phyloP scores from a whole-genome alignment of 345 rosid species.

The Mallotus nudiflorus region DNA sequence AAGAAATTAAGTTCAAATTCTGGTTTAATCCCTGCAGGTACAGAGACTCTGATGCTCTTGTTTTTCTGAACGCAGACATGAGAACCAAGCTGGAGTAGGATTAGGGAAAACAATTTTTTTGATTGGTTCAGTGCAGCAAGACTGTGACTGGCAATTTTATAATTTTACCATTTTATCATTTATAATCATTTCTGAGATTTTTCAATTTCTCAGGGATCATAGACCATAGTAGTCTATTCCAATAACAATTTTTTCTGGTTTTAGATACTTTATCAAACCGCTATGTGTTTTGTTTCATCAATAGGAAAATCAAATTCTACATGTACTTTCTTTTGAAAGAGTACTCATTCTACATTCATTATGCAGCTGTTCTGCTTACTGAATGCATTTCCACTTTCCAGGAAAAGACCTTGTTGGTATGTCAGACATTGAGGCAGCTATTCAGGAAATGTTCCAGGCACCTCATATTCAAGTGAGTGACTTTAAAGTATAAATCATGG shows the following conservation, averaged over 20 bases:
- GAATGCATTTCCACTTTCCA: constrained; percentile 30
- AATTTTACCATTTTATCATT: neutral
- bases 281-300: neutral
- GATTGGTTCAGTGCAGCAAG: neutral
- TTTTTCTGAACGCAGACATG: neutral
- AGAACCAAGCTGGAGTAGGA: neutral
- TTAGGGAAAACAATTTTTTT: neutral
- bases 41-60: neutral
- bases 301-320: constrained; percentile 14
- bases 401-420: constrained; percentile 67
- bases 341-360: too few relatives aligned
- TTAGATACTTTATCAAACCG: neutral
- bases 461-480: constrained; percentile 88
- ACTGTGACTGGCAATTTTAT: neutral
- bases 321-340: neutral
- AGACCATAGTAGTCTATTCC: neutral
- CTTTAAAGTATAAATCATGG: constrained; percentile 1
- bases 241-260: neutral
- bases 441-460: constrained; percentile 96
- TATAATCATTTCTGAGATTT: neutral
- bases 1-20: constrained; percentile 34
- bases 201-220: neutral
- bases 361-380: neutral
- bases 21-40: constrained; percentile 44
- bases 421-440: constrained; percentile 85